Evolutionary conservation across 1,284 basidiomycete species (phyloP).

Genomic region (Sanghuangporus sanghuang): DNA sequence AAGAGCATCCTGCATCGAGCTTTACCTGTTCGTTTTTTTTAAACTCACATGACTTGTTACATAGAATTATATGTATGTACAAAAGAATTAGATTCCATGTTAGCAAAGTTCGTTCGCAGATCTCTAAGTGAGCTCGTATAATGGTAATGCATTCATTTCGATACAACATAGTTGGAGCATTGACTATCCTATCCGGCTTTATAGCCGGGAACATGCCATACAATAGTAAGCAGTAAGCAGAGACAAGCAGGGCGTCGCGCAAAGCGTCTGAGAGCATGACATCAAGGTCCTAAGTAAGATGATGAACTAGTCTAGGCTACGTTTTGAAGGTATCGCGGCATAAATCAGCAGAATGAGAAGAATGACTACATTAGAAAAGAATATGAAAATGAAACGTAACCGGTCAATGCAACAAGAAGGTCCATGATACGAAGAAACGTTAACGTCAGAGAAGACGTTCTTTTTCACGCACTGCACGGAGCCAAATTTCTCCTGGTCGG

Average conservation of each 20-base stretch:
- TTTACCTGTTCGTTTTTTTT: no score
- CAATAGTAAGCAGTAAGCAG: neutral
- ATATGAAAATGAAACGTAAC: neutral
- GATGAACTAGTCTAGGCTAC: neutral
- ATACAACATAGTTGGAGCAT: no score
- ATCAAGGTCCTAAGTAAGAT: neutral
- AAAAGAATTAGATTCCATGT: no score
- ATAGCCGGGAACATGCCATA: neutral
- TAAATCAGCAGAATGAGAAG: neutral
- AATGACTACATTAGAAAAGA: neutral
- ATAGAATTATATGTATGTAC: no score
- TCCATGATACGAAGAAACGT: neutral
- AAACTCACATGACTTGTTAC: no score
- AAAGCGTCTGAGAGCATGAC: neutral
- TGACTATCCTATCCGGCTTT: no score
- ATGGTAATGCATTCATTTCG: no score
- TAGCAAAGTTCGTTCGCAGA: no score
- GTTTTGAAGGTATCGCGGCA: neutral
- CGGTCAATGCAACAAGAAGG: neutral
- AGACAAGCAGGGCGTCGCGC: neutral
- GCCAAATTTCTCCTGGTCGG: conserved; percentile 79
- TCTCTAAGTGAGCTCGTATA: no score
- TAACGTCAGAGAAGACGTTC: conserved; percentile 40
- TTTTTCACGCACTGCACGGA: conserved; percentile 58
- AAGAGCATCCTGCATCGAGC: no score